Conservation (phyloP, 352 stramenopile species). For the Phytopythium litorale region DNA sequence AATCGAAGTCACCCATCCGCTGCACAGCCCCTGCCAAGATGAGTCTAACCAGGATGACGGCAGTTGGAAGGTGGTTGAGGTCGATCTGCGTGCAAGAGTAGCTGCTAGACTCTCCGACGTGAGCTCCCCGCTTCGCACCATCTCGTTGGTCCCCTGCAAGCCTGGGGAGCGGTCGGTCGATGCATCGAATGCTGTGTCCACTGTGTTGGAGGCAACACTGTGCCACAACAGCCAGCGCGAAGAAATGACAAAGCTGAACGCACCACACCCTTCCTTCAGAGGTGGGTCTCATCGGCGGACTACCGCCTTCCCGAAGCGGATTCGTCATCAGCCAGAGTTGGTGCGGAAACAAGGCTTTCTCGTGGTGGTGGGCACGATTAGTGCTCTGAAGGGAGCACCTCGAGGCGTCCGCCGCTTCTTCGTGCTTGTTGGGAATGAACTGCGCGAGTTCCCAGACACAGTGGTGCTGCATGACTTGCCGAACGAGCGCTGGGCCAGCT, state of each 20-base stretch:
- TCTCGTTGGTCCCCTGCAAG: constrained; percentile 17
- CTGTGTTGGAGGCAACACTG: neutral
- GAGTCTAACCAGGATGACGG: neutral
- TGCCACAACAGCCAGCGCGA: constrained; percentile 36
- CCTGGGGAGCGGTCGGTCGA: neutral
- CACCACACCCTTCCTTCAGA: neutral
- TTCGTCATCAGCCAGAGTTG: constrained; percentile 6
- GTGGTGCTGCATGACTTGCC: constrained; percentile 18
- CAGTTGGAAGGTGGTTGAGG: constrained; percentile 5
- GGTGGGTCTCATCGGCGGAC: neutral
- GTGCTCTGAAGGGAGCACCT: neutral
- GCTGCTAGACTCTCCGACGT: constrained; percentile 9
- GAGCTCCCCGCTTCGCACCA: constrained; percentile 26
- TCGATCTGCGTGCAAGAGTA: constrained; percentile 17
- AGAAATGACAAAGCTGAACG: constrained; percentile 14
- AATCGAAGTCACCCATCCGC: neutral
- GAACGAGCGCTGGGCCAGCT: constrained; percentile 3
- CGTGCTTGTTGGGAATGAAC: constrained; percentile 21
- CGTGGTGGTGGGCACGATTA: constrained; percentile 2
- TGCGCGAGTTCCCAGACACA: constrained; percentile 33
- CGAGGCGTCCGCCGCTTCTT: constrained; percentile 27
- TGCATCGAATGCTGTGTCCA: neutral
- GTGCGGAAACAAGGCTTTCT: constrained; percentile 42
- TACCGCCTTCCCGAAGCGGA: too few species aligned
- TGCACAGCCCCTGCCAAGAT: neutral